Base-by-base conservation (phyloP, 2,329 filamentous ascomycete genomes). In the Chaetothyriales sp. region DNA sequence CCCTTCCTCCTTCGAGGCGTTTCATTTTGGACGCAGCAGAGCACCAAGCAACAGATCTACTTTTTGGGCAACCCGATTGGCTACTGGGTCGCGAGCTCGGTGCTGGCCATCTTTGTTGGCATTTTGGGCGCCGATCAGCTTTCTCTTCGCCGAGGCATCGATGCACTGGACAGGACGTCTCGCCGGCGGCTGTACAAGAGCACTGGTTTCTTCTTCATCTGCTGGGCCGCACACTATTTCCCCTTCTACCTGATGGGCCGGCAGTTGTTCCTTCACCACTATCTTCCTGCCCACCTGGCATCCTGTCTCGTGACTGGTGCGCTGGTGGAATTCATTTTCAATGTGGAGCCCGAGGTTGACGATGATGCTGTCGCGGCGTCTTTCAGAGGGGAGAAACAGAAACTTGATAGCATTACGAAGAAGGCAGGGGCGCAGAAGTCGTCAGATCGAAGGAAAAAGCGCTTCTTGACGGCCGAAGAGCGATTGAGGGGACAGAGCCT, bases 171-270 rank as follows among this genome's bases (percentile, higher is more conserved):
- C 70, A 82, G 83, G 66, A 88, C 89, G 59, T 89, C 92, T 28
- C 89, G 92, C 59, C 89, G 86, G 20, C 89, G 89, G 58, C 78
- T 98, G 48, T 98, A 98, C 73, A 97, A 97, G 76, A 95, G 89
- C 51, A 97, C 92, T 0, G 92, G 92, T 20, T 98, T 98, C 79
- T 94, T 98, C 75, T 97, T 95, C 81, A 80, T 98, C 52, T 88
- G 89, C 51, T 98, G 92, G 92, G 89, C 87, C 13, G 90, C 89
- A 1, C 92, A 98, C 68, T 98, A 95, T 74, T 81, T 95, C 69
- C 90, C 90, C 49, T 98, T 98, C 76, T 98, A 82, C 73, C 81
- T 95, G 58, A 98, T 98, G 90, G 90, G 90, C 52, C 89, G 90
- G 62, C 90, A 98, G 69, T 82, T 95, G 58, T 98, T 98, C 81